phyloP scores from a whole-genome alignment of 179 eudicot species.

The Gypsophila paniculata region DNA sequence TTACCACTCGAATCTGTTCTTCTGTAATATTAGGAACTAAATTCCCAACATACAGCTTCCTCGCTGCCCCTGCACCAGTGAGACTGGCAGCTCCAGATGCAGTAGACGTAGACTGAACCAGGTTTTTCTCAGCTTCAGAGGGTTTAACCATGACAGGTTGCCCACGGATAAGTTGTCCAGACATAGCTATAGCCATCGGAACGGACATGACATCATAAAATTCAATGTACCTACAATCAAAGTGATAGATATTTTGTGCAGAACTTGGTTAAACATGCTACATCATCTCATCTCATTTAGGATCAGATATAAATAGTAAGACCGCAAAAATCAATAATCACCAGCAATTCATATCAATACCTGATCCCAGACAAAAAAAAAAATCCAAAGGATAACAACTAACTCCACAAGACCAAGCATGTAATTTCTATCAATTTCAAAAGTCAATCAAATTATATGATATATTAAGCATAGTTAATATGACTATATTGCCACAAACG shows the following conservation, averaged over 20 bases:
- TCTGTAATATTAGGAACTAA: conserved; percentile 71
- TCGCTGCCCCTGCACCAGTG: conserved; percentile 64
- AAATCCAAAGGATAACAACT: not conserved
- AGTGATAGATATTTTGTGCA: not conserved
- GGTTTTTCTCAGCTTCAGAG: conserved; percentile 92
- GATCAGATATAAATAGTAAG: not conserved
- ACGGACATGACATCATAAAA: conserved; percentile 88
- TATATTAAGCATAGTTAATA: too few species aligned
- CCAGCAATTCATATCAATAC: not conserved
- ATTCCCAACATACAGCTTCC: conserved; percentile 83
- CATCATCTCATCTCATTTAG: conserved; percentile 6
- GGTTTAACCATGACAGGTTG: conserved; percentile 94
- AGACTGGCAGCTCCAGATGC: conserved; percentile 50
- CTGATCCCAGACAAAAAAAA: not conserved
- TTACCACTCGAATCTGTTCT: conserved; percentile 64
- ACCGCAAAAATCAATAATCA: not conserved
- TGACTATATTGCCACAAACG: too few species aligned
- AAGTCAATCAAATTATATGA: not conserved
- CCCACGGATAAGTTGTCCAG: conserved; percentile 83
- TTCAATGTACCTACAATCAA: conserved; percentile 64
- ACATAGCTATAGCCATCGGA: conserved; percentile 93
- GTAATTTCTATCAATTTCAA: not conserved
- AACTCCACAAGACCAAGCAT: not conserved
- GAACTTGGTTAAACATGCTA: not conserved
- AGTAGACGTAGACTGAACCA: conserved; percentile 64